Evolutionary conservation across 2,329 filamentous ascomycete species (phyloP).

Genomic region (Penicillium hesseltinei): DNA sequence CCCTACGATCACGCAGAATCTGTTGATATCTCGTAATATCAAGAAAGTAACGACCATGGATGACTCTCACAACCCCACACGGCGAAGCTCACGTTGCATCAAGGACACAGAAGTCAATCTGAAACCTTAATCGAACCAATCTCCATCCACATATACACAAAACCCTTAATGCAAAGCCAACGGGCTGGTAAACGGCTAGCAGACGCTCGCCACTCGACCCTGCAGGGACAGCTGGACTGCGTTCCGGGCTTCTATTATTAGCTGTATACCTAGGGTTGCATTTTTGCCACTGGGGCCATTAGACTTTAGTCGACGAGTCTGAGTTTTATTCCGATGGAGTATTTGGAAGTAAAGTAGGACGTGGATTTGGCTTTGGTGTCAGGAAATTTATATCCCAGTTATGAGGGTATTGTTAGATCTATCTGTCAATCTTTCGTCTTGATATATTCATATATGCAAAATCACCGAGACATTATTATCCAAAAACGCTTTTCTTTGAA

Average conservation of each 20-base stretch:
- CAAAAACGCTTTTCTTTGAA: conserved; percentile 5
- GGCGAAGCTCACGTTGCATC: neutral
- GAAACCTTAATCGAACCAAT: neutral
- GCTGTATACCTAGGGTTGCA: neutral
- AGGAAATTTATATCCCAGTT: neutral
- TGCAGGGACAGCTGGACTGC: neutral
- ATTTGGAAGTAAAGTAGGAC: neutral
- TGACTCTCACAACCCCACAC: neutral
- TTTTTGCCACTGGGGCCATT: neutral
- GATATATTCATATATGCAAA: neutral
- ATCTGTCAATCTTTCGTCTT: neutral
- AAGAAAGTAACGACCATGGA: neutral
- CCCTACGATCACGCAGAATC: neutral
- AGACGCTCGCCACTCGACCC: neutral
- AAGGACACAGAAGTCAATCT: neutral
- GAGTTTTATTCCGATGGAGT: neutral
- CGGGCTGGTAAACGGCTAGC: neutral
- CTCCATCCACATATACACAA: too few relatives aligned
- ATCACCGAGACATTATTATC: neutral
- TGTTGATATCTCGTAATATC: neutral
- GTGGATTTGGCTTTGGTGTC: too few relatives aligned
- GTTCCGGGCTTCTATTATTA: neutral
- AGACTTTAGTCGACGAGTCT: neutral
- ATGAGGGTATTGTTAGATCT: neutral
- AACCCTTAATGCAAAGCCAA: neutral